These are phyloP conservation scores for Tetracladium marchalianum DNA, from an alignment of 495 filamentous ascomycete species.

Conservation along the genomic window DNA sequence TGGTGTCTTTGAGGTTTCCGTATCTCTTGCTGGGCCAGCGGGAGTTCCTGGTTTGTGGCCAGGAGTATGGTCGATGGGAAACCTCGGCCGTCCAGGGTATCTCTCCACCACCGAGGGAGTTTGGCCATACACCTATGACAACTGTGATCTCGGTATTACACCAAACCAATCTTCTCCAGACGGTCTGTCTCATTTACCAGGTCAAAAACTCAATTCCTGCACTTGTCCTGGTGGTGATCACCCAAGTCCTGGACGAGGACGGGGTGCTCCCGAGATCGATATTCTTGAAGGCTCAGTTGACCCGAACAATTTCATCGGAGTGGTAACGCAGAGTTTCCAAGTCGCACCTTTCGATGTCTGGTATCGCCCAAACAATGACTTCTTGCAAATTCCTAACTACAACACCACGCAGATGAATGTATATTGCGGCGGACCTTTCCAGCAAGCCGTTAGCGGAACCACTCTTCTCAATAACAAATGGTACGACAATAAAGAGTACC, in stretches of 20 bases:
- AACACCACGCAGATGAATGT: conserved; percentile 50
- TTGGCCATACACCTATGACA: conserved; percentile 70
- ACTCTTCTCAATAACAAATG: conserved; percentile 66
- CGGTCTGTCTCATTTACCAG: conserved; percentile 59
- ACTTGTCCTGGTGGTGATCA: conserved; percentile 57
- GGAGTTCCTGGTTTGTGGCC: conserved; percentile 67
- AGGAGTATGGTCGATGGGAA: conserved; percentile 73
- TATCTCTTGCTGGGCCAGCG: conserved; percentile 60
- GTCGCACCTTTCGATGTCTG: conserved; percentile 68
- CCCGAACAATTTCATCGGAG: conserved; percentile 35
- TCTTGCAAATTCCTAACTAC: conserved; percentile 51
- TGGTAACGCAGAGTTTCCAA: conserved; percentile 63
- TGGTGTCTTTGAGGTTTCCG: conserved; percentile 64
- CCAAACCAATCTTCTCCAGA: conserved; percentile 61
- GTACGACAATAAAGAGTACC: conserved; percentile 65
- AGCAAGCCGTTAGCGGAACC: conserved; percentile 63
- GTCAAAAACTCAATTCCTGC: conserved; percentile 63
- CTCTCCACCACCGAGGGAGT: conserved; percentile 59
- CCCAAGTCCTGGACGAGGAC: conserved; percentile 57
- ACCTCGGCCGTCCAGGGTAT: conserved; percentile 60
- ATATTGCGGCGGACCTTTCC: conserved; percentile 58
- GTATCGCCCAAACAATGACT: conserved; percentile 57
- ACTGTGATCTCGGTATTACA: conserved; percentile 67
- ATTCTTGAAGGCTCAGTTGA: conserved; percentile 59
- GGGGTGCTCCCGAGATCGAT: conserved; percentile 71